Base-by-base conservation (phyloP, 345 rosid genomes). In the Citropsis articulata region DNA sequence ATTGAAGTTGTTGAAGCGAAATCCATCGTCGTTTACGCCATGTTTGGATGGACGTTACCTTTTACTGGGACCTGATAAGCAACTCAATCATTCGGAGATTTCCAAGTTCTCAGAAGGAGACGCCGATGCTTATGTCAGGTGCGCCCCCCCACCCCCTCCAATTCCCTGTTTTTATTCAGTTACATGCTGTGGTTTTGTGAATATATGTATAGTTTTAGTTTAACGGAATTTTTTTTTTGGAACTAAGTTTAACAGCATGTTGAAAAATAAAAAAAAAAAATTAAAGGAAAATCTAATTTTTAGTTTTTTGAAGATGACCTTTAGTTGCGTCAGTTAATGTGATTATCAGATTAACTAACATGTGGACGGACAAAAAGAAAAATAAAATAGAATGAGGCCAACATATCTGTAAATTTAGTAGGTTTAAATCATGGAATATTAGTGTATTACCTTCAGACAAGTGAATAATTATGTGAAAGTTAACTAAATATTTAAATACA, bases 21-120 rank as follows among this genome's bases (percentile, higher is more conserved):
- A 75, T 87, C 93, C 98, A 21, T 88, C 95, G 40, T 92, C 99
- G 68, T 95, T 95, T 82, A 92, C 98, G 64, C 99, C 98, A 50
- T 93, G 98, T 86, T 75, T 90, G 65, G 99, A 93, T 81, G 99
- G 99, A 7, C 89, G 95, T 27, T 93, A 89, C 77, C 93, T 95
- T 77, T 81, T 95, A 16, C 78, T 92, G 59, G 99, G 99, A 55
- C 88, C 93, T 35, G 82, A 90, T 80, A 83, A 81, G 31, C 85
- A 87, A 6, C 90, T 88, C 57, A 93, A 87, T 83, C 89, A 86
- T 72, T 86, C 91, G 24, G 96, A 95, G 87, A 93, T 95, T 76
- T 93, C 94, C 7, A 92, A 93, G 78, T 95, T 95, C 89, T 95
- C 98, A n/a, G 82, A 66, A 68, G 85, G 73, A 33, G 98, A 95